Percentiles rank a stretch among this genome's conserved stretches.
phyloP scores from a whole-genome alignment of 2,329 filamentous ascomycete species.

The Chaetothyriales sp. region DNA sequence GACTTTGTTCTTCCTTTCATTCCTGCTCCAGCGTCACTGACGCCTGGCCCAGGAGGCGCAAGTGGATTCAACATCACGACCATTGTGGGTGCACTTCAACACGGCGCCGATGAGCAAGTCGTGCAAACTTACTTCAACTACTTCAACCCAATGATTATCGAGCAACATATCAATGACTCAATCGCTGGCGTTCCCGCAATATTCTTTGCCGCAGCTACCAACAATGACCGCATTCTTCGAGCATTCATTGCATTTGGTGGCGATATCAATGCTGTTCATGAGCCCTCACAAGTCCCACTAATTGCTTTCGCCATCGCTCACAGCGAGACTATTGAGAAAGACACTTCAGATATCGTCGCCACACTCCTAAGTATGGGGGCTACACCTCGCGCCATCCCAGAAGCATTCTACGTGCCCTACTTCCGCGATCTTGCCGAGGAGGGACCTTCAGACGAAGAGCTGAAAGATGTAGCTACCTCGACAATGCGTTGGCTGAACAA shows the following conservation, averaged over 20 bases:
- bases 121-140: slow-evolving; percentile 7
- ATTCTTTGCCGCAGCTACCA: slow-evolving; percentile 21
- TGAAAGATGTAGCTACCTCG: slow-evolving; percentile 8
- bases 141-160: slow-evolving; percentile 11
- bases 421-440: slow-evolving; percentile 14
- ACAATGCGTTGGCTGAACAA: slow-evolving; percentile 13
- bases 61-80: slow-evolving; percentile 4
- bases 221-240: slow-evolving; percentile 19
- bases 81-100: slow-evolving; percentile 9
- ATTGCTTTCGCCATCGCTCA: slow-evolving; percentile 23
- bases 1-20: slow-evolving; percentile 1
- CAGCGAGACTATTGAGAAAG: slow-evolving; percentile 12
- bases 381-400: slow-evolving; percentile 17
- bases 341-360: slow-evolving; percentile 19
- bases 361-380: slow-evolving; percentile 24
- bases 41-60: not conserved
- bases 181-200: slow-evolving; percentile 18
- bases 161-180: slow-evolving; percentile 10
- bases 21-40: not conserved
- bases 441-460: slow-evolving; percentile 10
- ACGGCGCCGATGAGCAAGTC: slow-evolving; percentile 2
- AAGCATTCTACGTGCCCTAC: slow-evolving; percentile 18
- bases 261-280: slow-evolving; percentile 10
- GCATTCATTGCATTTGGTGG: slow-evolving; percentile 15
- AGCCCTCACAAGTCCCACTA: slow-evolving; percentile 16